phyloP scores from a whole-genome alignment of 441 rosid genomes.

The Gossypium davidsonii region DNA sequence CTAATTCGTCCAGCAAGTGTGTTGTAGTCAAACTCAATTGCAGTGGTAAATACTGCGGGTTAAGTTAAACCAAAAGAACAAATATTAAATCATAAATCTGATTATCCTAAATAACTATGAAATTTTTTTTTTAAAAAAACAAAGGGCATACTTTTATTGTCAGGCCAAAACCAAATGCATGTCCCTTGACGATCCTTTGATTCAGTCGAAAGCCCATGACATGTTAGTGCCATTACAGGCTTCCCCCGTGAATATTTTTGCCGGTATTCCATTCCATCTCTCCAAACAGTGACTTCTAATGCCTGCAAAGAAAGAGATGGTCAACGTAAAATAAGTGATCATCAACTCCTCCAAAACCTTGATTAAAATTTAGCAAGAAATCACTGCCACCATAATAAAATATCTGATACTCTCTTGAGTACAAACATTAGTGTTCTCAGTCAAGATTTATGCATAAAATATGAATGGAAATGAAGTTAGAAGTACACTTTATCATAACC shows the following conservation, averaged over 20 bases:
- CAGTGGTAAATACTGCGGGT: constrained; percentile 77
- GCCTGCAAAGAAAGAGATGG: constrained; percentile 33
- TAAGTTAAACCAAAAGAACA: constrained; percentile 12
- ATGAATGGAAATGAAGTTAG: background rate
- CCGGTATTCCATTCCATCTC: constrained; percentile 73
- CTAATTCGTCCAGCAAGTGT: constrained; percentile 83
- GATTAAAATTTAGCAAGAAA: background rate
- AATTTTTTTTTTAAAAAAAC: background rate
- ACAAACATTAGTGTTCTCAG: background rate
- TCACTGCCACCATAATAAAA: background rate
- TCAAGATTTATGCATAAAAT: background rate
- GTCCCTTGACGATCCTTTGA: constrained; percentile 63
- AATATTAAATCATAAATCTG: constrained; percentile 11
- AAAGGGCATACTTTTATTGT: constrained; percentile 63
- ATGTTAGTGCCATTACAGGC: constrained; percentile 57
- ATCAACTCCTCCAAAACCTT: background rate
- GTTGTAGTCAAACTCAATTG: constrained; percentile 76
- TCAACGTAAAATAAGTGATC: background rate
- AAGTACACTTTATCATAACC: background rate
- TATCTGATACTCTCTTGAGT: background rate
- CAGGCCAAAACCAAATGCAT: constrained; percentile 86
- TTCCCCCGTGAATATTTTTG: constrained; percentile 92
- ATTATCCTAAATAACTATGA: constrained; percentile 1
- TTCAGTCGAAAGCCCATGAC: constrained; percentile 55
- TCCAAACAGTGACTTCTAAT: constrained; percentile 86